Evolutionary conservation across 768 basidiomycete genomes (phyloP).

Genomic region (Xanthoconium purpureum): DNA sequence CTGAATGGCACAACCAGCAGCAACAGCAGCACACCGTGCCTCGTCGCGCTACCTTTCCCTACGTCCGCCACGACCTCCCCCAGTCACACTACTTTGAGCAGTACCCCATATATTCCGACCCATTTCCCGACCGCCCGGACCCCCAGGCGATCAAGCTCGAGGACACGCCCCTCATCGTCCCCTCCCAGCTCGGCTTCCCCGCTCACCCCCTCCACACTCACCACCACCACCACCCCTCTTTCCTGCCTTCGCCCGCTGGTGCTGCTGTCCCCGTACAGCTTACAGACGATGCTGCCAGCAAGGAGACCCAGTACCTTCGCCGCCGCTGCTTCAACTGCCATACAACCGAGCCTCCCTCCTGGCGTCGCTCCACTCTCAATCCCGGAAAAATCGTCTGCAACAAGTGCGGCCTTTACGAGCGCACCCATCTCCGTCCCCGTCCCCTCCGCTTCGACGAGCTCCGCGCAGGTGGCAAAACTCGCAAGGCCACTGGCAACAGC

Average conservation of each 20-base stretch:
- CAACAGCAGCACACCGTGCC: conserved; percentile 39
- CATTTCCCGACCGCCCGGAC: conserved; percentile 32
- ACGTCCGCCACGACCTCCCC: conserved; percentile 67
- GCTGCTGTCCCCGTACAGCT: conserved; percentile 64
- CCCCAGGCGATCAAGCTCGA: conserved; percentile 59
- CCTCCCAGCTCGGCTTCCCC: conserved; percentile 49
- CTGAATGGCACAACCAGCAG: conserved; percentile 30
- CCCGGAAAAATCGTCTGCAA: conserved; percentile 93
- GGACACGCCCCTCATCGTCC: conserved; percentile 56
- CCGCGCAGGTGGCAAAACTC: conserved; percentile 79
- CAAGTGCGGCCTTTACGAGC: conserved; percentile 90
- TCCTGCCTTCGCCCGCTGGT: conserved; percentile 42
- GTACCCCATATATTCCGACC: conserved; percentile 39
- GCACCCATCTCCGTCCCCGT: conserved; percentile 79
- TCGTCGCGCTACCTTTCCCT: conserved; percentile 75
- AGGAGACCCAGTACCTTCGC: conserved; percentile 88
- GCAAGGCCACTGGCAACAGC: conserved; percentile 40
- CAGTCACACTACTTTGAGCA: conserved; percentile 36
- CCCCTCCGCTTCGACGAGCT: conserved; percentile 87
- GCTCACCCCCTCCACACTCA: conserved; percentile 31
- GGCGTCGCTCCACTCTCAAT: conserved; percentile 85
- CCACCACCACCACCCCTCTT: conserved; percentile 38
- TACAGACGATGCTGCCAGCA: conserved; percentile 86
- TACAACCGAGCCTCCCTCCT: conserved; percentile 85
- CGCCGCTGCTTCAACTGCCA: conserved; percentile 89